Conservation (phyloP, 2,329 filamentous ascomycete genomes). For the Endocalyx cinctus region DNA sequence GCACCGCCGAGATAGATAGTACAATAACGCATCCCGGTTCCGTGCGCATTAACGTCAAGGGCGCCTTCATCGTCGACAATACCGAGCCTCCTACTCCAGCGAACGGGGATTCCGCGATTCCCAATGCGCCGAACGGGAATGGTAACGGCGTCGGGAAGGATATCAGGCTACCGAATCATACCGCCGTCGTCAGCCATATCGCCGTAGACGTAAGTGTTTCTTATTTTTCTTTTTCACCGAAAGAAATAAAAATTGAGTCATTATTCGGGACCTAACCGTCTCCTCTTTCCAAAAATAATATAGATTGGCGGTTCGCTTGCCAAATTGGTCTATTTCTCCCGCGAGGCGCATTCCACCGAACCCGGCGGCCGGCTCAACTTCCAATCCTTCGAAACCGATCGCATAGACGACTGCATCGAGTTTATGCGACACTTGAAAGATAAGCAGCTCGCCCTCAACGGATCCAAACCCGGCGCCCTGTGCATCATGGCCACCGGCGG, state of each 20-base stretch:
- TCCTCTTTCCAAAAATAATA: too few relatives aligned
- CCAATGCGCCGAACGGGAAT: slow-evolving; percentile 32
- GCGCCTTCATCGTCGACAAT: slow-evolving; percentile 89
- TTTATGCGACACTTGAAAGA: slow-evolving; percentile 84
- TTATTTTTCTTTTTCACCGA: slow-evolving; percentile 9
- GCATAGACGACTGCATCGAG: slow-evolving; percentile 87
- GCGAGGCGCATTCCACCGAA: slow-evolving; percentile 73
- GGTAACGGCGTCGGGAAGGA: slow-evolving; percentile 57
- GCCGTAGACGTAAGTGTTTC: slow-evolving; percentile 76
- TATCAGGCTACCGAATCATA: slow-evolving; percentile 95
- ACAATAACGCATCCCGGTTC: slow-evolving; percentile 60
- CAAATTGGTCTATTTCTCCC: slow-evolving; percentile 96
- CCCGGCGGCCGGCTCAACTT: slow-evolving; percentile 91
- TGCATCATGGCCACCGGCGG: slow-evolving; percentile 95
- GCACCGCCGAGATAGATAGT: slow-evolving; percentile 54
- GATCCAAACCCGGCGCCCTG: slow-evolving; percentile 64
- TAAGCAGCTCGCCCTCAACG: slow-evolving; percentile 74
- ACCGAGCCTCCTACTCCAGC: slow-evolving; percentile 60
- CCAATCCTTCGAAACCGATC: slow-evolving; percentile 91
- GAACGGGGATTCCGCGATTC: slow-evolving; percentile 28
- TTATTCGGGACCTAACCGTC: slow-evolving; percentile 4
- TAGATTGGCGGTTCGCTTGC: slow-evolving; percentile 94
- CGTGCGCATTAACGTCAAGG: slow-evolving; percentile 93
- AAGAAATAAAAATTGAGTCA: slow-evolving; percentile 1
- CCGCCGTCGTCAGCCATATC: slow-evolving; percentile 90